A percentile compares a stretch with the other conserved stretches of the same genome.
phyloP scores from a whole-genome alignment of 441 rosid species.

The Euphorbia schlechtendalii region DNA sequence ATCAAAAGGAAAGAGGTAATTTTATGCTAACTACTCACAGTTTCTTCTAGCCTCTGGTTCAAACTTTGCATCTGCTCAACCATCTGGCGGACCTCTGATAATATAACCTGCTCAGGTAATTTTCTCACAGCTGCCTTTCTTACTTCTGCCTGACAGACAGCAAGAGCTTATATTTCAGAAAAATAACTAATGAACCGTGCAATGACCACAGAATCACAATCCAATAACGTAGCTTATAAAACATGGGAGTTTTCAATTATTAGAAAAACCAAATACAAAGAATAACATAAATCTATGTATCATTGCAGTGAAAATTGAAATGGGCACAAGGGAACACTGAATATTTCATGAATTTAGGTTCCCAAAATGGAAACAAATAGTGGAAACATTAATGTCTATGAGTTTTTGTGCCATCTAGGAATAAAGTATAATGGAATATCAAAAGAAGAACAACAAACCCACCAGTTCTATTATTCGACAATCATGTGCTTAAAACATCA shows the following conservation, averaged over 20 bases:
- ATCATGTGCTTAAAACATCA: background rate
- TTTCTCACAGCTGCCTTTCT: slow-evolving; percentile 36
- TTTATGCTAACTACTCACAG: slow-evolving; percentile 21
- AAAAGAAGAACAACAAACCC: background rate
- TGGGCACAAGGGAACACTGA: no score
- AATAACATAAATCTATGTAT: no score
- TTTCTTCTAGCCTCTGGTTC: slow-evolving; percentile 32
- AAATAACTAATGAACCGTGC: background rate
- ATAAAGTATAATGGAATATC: background rate
- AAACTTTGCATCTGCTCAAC: slow-evolving; percentile 80
- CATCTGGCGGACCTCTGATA: slow-evolving; percentile 75
- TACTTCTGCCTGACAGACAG: slow-evolving; percentile 48
- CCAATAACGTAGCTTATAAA: background rate
- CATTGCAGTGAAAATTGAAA: no score
- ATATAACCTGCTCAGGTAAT: slow-evolving; percentile 47
- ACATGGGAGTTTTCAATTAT: background rate
- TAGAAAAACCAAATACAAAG: background rate
- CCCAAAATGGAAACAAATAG: no score
- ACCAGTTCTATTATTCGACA: background rate
- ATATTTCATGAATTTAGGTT: no score
- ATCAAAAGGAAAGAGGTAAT: background rate
- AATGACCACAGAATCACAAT: background rate
- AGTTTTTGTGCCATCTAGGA: no score
- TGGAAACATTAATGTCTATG: no score
- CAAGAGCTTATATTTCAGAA: slow-evolving; percentile 2